Percentiles rank a stretch among this genome's conserved stretches.
These are phyloP conservation scores for Cutaneotrichosporon arboriforme DNA, from an alignment of 1,284 basidiomycete genomes.

Conservation along the genomic window DNA sequence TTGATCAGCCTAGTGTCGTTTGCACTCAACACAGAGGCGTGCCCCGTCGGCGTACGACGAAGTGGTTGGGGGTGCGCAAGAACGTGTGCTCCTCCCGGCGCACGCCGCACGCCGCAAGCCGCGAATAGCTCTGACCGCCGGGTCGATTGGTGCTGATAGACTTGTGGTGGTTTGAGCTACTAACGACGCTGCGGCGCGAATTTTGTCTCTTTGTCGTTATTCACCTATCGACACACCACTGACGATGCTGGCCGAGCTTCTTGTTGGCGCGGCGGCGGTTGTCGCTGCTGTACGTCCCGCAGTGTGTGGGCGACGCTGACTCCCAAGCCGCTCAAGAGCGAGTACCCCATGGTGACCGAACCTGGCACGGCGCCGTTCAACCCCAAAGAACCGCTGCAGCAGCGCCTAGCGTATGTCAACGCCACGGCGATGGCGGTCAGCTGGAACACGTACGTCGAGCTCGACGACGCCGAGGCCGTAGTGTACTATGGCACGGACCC, in stretches of 20 bases:
- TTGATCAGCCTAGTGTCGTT: no score
- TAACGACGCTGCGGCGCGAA: not conserved
- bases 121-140: no score
- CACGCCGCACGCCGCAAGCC: no score
- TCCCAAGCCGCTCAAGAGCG: no score
- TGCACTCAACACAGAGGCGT: no score
- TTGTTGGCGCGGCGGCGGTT: not conserved
- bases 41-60: no score
- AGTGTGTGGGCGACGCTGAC: no score
- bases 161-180: no score
- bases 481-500: constrained; percentile 24
- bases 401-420: constrained; percentile 22
- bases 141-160: no score
- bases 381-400: constrained; percentile 24
- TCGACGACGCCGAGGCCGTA: constrained; percentile 17
- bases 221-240: not conserved
- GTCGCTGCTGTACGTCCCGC: not conserved
- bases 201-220: no score
- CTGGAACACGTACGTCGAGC: constrained; percentile 26
- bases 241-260: not conserved
- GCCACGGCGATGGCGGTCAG: constrained; percentile 20
- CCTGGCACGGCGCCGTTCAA: constrained; percentile 23
- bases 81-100: no score
- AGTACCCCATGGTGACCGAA: constrained; percentile 16
- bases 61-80: no score